Percentiles rank a stretch among this genome's conserved stretches.
Evolutionary conservation across 306 rosid species (phyloP).

Genomic region (Cicer pinnatifidum): DNA sequence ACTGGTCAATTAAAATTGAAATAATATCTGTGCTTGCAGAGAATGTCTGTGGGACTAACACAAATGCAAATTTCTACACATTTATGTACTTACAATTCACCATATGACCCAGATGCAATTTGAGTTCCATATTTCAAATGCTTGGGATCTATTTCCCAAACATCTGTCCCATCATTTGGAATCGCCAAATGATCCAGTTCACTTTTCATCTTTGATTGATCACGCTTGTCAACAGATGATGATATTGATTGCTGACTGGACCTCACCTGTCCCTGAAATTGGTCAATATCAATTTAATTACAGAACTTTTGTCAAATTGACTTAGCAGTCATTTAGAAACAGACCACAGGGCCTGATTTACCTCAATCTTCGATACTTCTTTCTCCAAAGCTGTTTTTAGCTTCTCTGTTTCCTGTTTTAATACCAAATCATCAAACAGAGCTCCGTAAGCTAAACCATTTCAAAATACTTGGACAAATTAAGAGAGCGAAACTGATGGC

Average conservation of each 20-base stretch:
- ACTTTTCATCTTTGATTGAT: constrained; percentile 58
- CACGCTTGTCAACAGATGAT: constrained; percentile 57
- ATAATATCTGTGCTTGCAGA: constrained; percentile 24
- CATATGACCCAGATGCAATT: constrained; percentile 92
- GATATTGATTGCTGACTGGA: constrained; percentile 55
- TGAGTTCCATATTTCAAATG: constrained; percentile 76
- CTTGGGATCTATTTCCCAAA: constrained; percentile 92
- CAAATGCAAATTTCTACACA: constrained; percentile 18
- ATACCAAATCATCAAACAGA: constrained; percentile 44
- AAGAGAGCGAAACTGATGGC: constrained; percentile 19
- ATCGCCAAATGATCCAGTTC: constrained; percentile 69
- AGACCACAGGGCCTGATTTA: constrained; percentile 43
- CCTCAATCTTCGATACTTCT: constrained; percentile 79
- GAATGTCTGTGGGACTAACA: constrained; percentile 21
- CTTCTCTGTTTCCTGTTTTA: constrained; percentile 81
- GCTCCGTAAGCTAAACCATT: constrained; percentile 31
- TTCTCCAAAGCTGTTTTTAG: constrained; percentile 71
- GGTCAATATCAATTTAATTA: constrained; percentile 22
- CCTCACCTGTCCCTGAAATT: constrained; percentile 66
- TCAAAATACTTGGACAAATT: constrained; percentile 26
- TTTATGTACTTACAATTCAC: constrained; percentile 81
- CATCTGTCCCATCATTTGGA: constrained; percentile 91
- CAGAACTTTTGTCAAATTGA: constrained; percentile 34
- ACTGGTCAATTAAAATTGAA: constrained; percentile 35
- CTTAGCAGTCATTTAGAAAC: constrained; percentile 25